Evolutionary conservation across 1,284 basidiomycete species (phyloP).

Genomic region (Mycosarcoma mackinlayi): DNA sequence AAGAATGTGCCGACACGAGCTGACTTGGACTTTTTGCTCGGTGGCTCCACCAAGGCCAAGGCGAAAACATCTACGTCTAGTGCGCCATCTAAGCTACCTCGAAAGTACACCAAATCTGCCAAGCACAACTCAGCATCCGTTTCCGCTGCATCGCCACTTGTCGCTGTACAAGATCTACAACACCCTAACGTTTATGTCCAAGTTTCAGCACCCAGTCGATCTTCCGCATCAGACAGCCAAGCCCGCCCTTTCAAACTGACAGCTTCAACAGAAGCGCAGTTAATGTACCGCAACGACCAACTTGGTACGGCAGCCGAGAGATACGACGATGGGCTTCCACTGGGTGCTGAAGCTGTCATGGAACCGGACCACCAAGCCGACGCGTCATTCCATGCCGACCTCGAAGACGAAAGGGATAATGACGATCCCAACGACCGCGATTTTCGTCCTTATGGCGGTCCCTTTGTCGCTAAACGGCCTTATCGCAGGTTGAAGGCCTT

Average conservation of each 20-base stretch:
- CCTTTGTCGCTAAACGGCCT: background rate
- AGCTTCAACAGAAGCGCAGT: background rate
- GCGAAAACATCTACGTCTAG: constrained; percentile 8
- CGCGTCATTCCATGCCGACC: constrained; percentile 19
- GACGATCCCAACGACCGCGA: constrained; percentile 39
- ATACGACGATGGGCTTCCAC: constrained; percentile 23
- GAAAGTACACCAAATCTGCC: background rate
- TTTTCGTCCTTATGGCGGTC: constrained; percentile 17
- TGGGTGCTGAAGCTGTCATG: constrained; percentile 35
- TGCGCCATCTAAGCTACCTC: background rate
- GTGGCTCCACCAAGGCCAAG: constrained; percentile 13
- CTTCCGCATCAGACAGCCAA: background rate
- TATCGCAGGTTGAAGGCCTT: constrained; percentile 2
- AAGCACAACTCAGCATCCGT: too few species aligned
- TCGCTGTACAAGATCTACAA: too few species aligned
- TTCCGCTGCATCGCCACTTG: background rate
- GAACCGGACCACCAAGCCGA: constrained; percentile 18
- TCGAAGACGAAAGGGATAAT: constrained; percentile 12
- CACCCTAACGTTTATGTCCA: background rate
- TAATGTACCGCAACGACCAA: background rate
- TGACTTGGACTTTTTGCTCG: constrained; percentile 33
- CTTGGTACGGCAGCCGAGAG: background rate
- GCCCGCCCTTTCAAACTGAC: background rate
- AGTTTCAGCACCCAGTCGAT: constrained; percentile 9
- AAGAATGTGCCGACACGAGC: constrained; percentile 21